A percentile compares a stretch with the other conserved stretches of the same genome.
Conservation (phyloP, 495 filamentous ascomycete genomes). For the Lasiosphaeria hispida region DNA sequence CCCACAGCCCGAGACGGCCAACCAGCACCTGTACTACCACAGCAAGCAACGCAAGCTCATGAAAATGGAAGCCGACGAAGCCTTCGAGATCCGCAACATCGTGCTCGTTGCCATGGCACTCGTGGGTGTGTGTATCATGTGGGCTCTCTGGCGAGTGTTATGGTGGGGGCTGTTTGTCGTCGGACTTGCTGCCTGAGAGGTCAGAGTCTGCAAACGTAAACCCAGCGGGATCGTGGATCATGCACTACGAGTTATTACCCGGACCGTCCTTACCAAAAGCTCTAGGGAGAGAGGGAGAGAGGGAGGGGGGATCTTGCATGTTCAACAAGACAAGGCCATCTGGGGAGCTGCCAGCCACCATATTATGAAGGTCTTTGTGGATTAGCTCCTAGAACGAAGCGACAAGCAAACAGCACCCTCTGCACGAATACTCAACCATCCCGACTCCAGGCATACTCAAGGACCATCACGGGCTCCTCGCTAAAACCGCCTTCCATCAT, state of each 20-base stretch:
- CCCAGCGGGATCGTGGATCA: too few relatives aligned
- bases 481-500: constrained; percentile 9
- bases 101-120: constrained; percentile 37
- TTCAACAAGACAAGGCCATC: too few relatives aligned
- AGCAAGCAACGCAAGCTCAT: constrained; percentile 50
- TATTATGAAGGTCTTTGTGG: too few relatives aligned
- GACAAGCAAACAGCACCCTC: too few relatives aligned
- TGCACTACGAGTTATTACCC: too few relatives aligned
- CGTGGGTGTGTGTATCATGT: constrained; percentile 22
- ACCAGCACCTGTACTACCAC: constrained; percentile 44
- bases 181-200: neutral
- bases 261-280: too few relatives aligned
- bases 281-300: too few relatives aligned
- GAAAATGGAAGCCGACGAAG: constrained; percentile 50
- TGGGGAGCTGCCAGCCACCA: too few relatives aligned
- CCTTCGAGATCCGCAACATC: constrained; percentile 45
- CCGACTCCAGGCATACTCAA: constrained; percentile 25
- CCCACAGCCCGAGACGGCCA: neutral
- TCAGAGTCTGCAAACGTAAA: neutral
- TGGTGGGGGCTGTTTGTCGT: constrained; percentile 14
- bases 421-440: neutral
- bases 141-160: constrained; percentile 29
- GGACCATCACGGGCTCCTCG: constrained; percentile 4
- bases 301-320: too few relatives aligned
- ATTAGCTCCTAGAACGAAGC: too few relatives aligned